Evolutionary conservation across 352 stramenopile genomes (phyloP).

Genomic region (Phytophthora megakarya): DNA sequence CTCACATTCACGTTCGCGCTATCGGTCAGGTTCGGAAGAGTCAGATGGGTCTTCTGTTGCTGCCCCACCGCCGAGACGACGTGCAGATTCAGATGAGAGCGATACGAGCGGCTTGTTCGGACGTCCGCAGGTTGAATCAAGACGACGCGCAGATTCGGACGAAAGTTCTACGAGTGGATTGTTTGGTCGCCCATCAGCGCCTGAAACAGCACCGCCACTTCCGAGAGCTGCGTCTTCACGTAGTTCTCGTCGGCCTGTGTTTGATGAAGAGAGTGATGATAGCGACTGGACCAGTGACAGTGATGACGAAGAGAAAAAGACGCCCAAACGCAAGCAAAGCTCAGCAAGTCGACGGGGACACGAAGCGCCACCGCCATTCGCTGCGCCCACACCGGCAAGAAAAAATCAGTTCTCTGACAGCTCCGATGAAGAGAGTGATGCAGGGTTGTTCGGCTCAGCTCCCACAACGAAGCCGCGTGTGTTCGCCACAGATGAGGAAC

Average conservation of each 20-base stretch:
- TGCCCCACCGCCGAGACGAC: constrained; percentile 21
- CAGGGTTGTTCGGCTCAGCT: constrained; percentile 55
- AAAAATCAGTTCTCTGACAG: constrained; percentile 63
- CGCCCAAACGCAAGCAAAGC: constrained; percentile 26
- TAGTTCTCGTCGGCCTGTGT: constrained; percentile 38
- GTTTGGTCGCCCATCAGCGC: constrained; percentile 47
- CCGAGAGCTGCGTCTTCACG: constrained; percentile 15
- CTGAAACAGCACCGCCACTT: constrained; percentile 24
- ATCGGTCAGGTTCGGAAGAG: constrained; percentile 48
- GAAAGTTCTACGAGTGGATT: constrained; percentile 64
- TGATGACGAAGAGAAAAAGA: constrained; percentile 31
- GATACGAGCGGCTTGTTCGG: constrained; percentile 69
- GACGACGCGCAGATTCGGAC: constrained; percentile 47
- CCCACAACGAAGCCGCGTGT: constrained; percentile 25
- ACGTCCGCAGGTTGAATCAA: constrained; percentile 19
- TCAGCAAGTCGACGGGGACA: constrained; percentile 20
- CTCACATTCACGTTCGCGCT: constrained; percentile 24
- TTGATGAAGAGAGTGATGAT: constrained; percentile 48
- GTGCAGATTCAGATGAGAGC: constrained; percentile 52
- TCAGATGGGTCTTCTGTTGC: constrained; percentile 41
- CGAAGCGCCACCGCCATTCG: constrained; percentile 28
- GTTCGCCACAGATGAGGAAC: constrained; percentile 36
- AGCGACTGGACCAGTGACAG: constrained; percentile 66
- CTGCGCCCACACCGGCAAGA: constrained; percentile 25
- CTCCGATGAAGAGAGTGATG: constrained; percentile 66